Evolutionary conservation across 208 protist species (phyloP), one percentile per base, ranked within the genome.

Genomic region (Leishmania turanica): DNA sequence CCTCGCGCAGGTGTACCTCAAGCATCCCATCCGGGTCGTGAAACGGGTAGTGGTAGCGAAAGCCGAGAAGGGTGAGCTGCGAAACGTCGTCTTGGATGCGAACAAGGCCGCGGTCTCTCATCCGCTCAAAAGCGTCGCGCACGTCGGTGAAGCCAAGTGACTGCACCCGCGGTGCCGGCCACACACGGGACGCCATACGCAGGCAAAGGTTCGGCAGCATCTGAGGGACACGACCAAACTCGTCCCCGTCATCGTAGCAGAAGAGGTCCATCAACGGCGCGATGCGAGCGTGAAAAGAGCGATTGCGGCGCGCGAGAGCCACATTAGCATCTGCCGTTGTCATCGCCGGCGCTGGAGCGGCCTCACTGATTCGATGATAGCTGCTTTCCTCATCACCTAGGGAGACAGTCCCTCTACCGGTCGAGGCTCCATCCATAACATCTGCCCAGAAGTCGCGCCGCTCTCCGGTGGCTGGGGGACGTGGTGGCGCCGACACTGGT

Each of bases 41-140:
- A 66, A 92, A 97, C 0, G 92, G 92, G 58, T 87, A 94, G 81
- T 97, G 94, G 78, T 97, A 97, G 17, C 88, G 90, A 62, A 93
- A 97, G 13, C 94, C 92, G 1, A 97, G 82, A 15, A 90, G 62
- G 7, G 92, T 96, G 13, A 97, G 90, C 62, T 84, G 87, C 56
- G 85, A 92, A 0, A 84, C 72, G 64, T 85, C 86, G 40, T 86
- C 79, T 31, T 60, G 65, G 15, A 94, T 15, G 31, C 77, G 47
- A 31, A 95, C 91, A 3, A 97, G 76, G 17, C 88, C 87, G 19
- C 87, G 86, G 42, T 89, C 66, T 45, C 88, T 78, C 77, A 92
- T 86, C 0, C 40, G 62, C 1, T 85, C 31, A 40, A 96, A 90
- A 15, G 86, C 91, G n/a, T 94, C 90, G 3, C 68, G 70, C 15